Conservation (phyloP, 1,284 basidiomycete species). For the Tylopilus sp. region DNA sequence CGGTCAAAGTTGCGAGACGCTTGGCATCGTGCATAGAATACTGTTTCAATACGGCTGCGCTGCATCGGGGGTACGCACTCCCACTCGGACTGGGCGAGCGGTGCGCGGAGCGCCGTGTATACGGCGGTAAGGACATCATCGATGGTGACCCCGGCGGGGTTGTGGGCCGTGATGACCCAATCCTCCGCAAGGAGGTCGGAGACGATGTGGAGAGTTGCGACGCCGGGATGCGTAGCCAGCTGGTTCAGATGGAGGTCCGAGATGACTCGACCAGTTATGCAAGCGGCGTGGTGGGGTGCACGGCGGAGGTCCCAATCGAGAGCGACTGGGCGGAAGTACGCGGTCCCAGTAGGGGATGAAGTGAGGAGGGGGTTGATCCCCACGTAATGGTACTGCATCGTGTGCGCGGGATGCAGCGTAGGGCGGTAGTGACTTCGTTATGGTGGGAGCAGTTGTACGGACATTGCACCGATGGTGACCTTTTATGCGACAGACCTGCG, state of each 20-base stretch:
- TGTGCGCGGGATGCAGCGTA: slow-evolving; percentile 4
- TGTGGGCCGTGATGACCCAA: slow-evolving; percentile 36
- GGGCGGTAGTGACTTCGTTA: background rate
- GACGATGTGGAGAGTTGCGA: slow-evolving; percentile 37
- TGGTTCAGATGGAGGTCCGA: slow-evolving; percentile 35
- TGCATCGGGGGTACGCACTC: slow-evolving; percentile 40
- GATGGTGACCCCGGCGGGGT: slow-evolving; percentile 44
- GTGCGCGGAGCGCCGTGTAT: slow-evolving; percentile 36
- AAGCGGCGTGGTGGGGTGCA: slow-evolving; percentile 35
- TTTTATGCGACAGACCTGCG: slow-evolving; percentile 22
- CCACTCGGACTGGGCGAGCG: slow-evolving; percentile 42
- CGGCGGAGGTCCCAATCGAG: slow-evolving; percentile 50
- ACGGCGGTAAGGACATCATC: slow-evolving; percentile 46
- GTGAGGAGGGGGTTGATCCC: slow-evolving; percentile 21
- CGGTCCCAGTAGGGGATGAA: slow-evolving; percentile 14
- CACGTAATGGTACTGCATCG: slow-evolving; percentile 20
- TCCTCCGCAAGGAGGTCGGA: slow-evolving; percentile 44
- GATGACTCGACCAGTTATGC: slow-evolving; percentile 16
- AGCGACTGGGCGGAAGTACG: slow-evolving; percentile 11
- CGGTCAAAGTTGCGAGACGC: slow-evolving; percentile 33
- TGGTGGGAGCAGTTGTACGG: background rate
- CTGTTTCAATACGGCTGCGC: slow-evolving; percentile 36
- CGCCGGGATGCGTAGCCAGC: slow-evolving; percentile 42
- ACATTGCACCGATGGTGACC: background rate
- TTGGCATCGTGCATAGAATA: slow-evolving; percentile 42